phyloP scores from a whole-genome alignment of 1,284 basidiomycete genomes.

The Chondrostereum purpureum region DNA sequence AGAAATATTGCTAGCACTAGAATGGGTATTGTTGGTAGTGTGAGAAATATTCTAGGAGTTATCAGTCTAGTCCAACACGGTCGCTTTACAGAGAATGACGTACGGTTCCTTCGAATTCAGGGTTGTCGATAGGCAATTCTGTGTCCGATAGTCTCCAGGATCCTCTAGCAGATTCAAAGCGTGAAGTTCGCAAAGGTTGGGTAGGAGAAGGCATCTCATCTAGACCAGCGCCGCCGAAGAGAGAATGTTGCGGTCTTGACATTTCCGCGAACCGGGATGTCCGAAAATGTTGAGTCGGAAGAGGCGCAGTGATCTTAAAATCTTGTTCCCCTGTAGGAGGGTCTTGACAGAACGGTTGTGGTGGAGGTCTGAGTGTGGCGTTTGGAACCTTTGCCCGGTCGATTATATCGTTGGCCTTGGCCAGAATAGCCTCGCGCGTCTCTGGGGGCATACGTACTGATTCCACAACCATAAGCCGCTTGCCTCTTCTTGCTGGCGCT shows the following conservation, averaged over 20 bases:
- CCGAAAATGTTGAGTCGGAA: constrained; percentile 41
- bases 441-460: constrained; percentile 42
- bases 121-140: no score
- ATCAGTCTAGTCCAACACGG: constrained; percentile 18
- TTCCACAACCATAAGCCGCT: constrained; percentile 31
- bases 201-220: constrained; percentile 22
- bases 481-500: constrained; percentile 37
- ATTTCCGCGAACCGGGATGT: no score
- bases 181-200: constrained; percentile 31
- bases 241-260: constrained; percentile 4
- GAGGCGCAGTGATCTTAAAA: constrained; percentile 8
- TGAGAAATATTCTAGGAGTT: constrained; percentile 18
- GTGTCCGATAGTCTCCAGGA: no score
- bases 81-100: no score
- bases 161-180: no score
- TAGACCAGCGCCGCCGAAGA: constrained; percentile 8
- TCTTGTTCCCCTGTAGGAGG: no score
- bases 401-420: constrained; percentile 47
- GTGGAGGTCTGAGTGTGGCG: constrained; percentile 6
- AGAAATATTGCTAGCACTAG: constrained; percentile 22
- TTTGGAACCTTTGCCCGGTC: constrained; percentile 11
- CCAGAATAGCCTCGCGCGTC: constrained; percentile 46
- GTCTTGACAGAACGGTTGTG: neutral
- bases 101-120: no score
- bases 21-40: constrained; percentile 9